Evolutionary conservation across 106 monocot species (phyloP), one percentile per base, ranked within the genome.

Genomic region (Acorus gramineus): DNA sequence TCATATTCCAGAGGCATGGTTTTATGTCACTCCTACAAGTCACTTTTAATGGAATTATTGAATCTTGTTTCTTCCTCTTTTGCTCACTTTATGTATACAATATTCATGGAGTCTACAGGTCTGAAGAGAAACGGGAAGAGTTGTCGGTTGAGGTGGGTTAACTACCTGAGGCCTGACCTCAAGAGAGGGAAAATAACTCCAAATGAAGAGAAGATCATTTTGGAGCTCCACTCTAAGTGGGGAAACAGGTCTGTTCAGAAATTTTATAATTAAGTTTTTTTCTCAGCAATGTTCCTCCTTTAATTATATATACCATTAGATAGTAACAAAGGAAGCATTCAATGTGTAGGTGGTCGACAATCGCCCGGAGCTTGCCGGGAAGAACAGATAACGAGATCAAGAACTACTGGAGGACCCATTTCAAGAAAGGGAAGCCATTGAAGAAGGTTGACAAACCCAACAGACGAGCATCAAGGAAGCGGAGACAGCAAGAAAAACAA

Each of bases 331-430:
- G 28, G 28, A 28, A 28, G 28, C 28, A 28, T 28, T 28, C 1
- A 28, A 28, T 55, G 4, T 42, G 2, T 65, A 88, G 87, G 54
- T 89, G 88, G 88, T 89, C 88, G 11, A 84, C 84, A 4, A 89
- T 89, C 46, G 89, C 85, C 0, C 69, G 82, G 46, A 85, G 82
- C 72, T 69, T 84, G 10, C 84, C 79, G 0, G 84, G 83, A 9
- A 83, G 83, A 65, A 83, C 83, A 0, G 83, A 83, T 53, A 83
- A 83, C 45, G 79, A 83, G 72, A 83, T 83, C 71, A 83, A 83
- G 72, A 83, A 83, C 72, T 83, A 76, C 77, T 85, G 85, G 85
- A 71, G 89, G 69, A 90, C 89, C 11, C 85, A 89, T 60, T 85
- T 79, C 75, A 89, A 89, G 79, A 82, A 78, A 68, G 70, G 60